phyloP scores from a whole-genome alignment of 2,329 filamentous ascomycete species.

The Aureobasidium melanogenum region DNA sequence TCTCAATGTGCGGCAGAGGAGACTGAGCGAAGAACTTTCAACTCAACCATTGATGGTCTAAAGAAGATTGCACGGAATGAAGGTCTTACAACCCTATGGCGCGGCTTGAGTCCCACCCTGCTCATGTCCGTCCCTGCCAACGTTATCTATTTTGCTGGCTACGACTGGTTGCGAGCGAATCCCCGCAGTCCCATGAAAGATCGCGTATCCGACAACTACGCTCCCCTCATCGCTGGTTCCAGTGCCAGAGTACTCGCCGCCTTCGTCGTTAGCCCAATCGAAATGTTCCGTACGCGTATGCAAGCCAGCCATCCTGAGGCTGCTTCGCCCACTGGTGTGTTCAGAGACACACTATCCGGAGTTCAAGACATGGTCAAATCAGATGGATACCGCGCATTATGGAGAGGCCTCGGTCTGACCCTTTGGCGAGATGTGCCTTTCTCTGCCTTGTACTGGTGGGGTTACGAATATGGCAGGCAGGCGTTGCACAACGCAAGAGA shows the following conservation, averaged over 20 bases:
- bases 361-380: constrained; percentile 68
- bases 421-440: constrained; percentile 97
- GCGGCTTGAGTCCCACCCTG: constrained; percentile 86
- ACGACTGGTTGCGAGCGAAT: constrained; percentile 83
- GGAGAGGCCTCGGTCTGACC: constrained; percentile 82
- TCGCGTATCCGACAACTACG: constrained; percentile 57
- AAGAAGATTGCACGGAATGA: constrained; percentile 94
- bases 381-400: constrained; percentile 73
- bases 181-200: constrained; percentile 58
- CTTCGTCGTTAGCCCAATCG: constrained; percentile 76
- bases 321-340: constrained; percentile 54
- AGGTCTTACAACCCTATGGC: constrained; percentile 77
- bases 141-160: constrained; percentile 97
- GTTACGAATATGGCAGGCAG: constrained; percentile 78
- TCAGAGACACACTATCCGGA: constrained; percentile 68
- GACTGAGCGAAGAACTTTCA: constrained; percentile 72
- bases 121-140: constrained; percentile 92
- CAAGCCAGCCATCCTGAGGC: constrained; percentile 53
- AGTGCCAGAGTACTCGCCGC: constrained; percentile 72
- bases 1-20: constrained; percentile 81
- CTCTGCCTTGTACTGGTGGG: constrained; percentile 96
- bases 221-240: constrained; percentile 72
- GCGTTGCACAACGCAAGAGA: constrained; percentile 59
- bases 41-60: constrained; percentile 83
- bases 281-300: constrained; percentile 87